Evolutionary conservation across 192 early-diverging fungal genomes (phyloP), one percentile per base, ranked within the genome.

Genomic region (Coemansia sp.): DNA sequence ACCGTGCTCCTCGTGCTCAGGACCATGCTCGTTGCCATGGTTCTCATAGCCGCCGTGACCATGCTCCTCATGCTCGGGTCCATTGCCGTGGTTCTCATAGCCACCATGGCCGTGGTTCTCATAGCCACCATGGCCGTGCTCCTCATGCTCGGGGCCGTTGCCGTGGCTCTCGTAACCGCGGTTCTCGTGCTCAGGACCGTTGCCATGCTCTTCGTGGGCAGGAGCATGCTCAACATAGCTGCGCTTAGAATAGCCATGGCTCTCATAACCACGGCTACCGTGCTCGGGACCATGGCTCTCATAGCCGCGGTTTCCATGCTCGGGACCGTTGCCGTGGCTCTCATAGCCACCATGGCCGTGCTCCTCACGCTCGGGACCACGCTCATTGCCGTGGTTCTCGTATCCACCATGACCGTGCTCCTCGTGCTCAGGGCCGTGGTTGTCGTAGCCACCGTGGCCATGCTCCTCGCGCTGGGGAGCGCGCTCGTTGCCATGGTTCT

Each of bases 361-460:
- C n/a, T 33, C 50, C 16, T 36, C 56, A 7, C 8, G 56, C 26
- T 31, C 16, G 1, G 31, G 56, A 10, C 6, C 26, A 1, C 12
- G 11, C n/a, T 23, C 1, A 10, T 58, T n/a, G 4, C 62, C 62
- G 21, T 52, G 48, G 28, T 62, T 37, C 50, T 62, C 61, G 47
- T 48, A 48, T 3, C 36, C 36, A 6, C 39, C 58, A 12, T 59
- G 66, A 10, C 34, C 55, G 21, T 48, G 47, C 42, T 53, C 58
- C 5, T 59, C 28, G 36, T 68, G 66, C 59, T 68, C 66, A 25
- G 62, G 62, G n/a, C 57, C 62, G 8, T 61, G 21, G 62, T 71
- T 31, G 31, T 61, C 18, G 11, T 41, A 37, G 26, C 59, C 59
- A 12, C 38, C 43, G 57, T 72, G 66, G 25, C 53, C 39, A 48